Base-by-base conservation (phyloP, 2,329 filamentous ascomycete species). In the Teratosphaeria viscida region DNA sequence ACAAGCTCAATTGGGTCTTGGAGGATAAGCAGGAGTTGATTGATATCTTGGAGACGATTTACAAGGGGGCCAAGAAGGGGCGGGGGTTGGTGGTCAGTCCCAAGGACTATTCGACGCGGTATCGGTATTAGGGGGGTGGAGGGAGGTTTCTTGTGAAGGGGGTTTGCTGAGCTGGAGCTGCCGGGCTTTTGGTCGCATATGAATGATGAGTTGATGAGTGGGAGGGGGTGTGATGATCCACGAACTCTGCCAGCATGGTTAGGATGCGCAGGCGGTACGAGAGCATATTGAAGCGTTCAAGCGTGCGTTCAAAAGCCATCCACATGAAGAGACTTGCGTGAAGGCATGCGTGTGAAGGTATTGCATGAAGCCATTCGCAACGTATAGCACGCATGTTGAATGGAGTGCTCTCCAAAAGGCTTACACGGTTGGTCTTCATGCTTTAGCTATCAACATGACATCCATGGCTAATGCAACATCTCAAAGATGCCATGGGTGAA, bases 1-100 rank as follows among this genome's bases (percentile, higher is more conserved):
- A 99, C 75, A 97, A 97, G 75, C 80, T 96, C 67, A 96, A 96
- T 73, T 96, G 90, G 87, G 90, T 96, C 55, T 79, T 95, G 57
- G 92, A 97, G 76, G 92, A 99, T 72, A 97, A 99, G 78, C 92
- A 97, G 75, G 94, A 99, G 78, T 80, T 99, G 70, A 95, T 99
- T 70, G 94, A 99, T 76, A 99, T 99, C 66, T 86, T 97, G 71
- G 94, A 99, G 81, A 96, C 92, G 4, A 92, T 99, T 62, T 99
- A 97, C 74, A 86, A 92, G 61, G 94, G 94, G n/a, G 94, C 94
- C 35, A 97, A 96, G 82, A 99, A 99, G 79, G 94, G 95, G 0
- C 82, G 92, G 57, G 94, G 95, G 87, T 77, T 99, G 67, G 94
- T 99, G 49, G 91, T 97, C 65, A 95, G 90, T 71, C 94, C 92